These are phyloP conservation scores for Cryptococcus depauperatus DNA, from an alignment of 1,284 basidiomycete genomes.

Conservation along the genomic window DNA sequence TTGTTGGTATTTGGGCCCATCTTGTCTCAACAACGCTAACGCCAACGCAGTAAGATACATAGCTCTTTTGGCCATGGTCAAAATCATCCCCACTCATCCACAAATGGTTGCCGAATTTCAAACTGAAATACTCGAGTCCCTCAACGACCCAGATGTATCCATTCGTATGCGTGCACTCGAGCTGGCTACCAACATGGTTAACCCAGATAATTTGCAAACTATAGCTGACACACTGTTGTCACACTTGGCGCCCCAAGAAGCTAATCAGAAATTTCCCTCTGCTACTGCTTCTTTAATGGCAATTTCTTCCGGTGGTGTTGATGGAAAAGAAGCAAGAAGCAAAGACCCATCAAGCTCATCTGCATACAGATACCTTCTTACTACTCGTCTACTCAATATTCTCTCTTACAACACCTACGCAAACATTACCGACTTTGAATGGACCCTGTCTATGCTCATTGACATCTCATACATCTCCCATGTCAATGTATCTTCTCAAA, in stretches of 20 bases:
- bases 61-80: conserved; percentile 84
- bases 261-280: conserved; percentile 37
- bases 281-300: conserved; percentile 30
- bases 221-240: conserved; percentile 80
- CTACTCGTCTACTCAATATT: conserved; percentile 71
- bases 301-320: conserved; percentile 16
- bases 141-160: conserved; percentile 89
- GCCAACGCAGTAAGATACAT: conserved; percentile 81
- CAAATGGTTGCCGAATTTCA: conserved; percentile 87
- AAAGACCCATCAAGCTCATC: conserved; percentile 49
- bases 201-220: conserved; percentile 69
- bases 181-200: conserved; percentile 83
- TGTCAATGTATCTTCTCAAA: conserved; percentile 63
- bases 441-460: conserved; percentile 89
- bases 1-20: conserved; percentile 48
- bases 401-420: conserved; percentile 75
- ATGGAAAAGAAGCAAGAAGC: conserved; percentile 20
- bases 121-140: conserved; percentile 78
- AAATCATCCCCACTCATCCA: conserved; percentile 89
- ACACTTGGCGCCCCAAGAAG: conserved; percentile 68
- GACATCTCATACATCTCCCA: conserved; percentile 79
- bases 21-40: neutral
- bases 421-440: conserved; percentile 86
- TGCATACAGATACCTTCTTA: conserved; percentile 73
- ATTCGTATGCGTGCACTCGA: conserved; percentile 94